Evolutionary conservation across 345 rosid species (phyloP).

Genomic region (Eucalyptus fibrosa): DNA sequence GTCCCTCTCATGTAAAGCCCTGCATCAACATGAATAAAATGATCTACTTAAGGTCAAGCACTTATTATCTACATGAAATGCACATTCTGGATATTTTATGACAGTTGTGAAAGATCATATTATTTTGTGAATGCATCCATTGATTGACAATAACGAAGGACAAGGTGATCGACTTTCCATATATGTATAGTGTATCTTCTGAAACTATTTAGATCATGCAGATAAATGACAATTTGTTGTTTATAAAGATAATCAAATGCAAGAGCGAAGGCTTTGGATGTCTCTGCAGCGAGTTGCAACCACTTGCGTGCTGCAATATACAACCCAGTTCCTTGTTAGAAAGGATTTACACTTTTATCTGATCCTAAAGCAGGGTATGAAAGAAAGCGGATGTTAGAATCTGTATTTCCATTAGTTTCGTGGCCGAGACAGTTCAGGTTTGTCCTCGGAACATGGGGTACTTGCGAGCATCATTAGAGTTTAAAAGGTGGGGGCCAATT

Average conservation of each 20-base stretch:
- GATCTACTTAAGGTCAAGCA: neutral
- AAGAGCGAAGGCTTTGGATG: neutral
- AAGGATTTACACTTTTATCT: neutral
- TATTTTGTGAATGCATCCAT: neutral
- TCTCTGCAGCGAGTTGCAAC: neutral
- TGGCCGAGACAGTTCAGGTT: neutral
- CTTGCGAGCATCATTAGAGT: neutral
- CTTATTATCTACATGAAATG: neutral
- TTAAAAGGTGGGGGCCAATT: neutral
- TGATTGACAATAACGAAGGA: neutral
- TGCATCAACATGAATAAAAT: neutral
- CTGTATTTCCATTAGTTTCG: neutral
- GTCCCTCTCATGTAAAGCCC: constrained; percentile 89
- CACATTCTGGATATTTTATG: neutral
- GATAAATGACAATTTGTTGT: neutral
- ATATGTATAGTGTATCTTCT: neutral
- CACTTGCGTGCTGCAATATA: neutral
- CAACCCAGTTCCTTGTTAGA: neutral
- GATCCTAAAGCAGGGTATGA: neutral
- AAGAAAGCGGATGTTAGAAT: neutral
- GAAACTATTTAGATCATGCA: neutral
- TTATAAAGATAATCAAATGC: neutral
- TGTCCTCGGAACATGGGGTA: neutral
- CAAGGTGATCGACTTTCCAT: neutral
- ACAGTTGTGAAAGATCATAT: neutral